Conservation (phyloP, 345 rosid species). For the sweet orange (Citrus sinensis) region DVS_A1.0 CM039162.1:7789501-7790000, state of each 20-base stretch:
- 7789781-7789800: neutral
- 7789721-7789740: neutral
- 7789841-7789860: neutral
- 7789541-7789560: neutral
- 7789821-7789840: neutral
- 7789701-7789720: neutral
- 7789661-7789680: neutral
- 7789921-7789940: conserved; percentile 91
- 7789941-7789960: conserved; percentile 96
- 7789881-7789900: conserved; percentile 61
- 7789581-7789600: neutral
- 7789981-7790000: conserved; percentile 86
- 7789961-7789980: conserved; percentile 86
- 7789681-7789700: neutral
- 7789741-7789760: no score
- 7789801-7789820: neutral
- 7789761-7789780: neutral
- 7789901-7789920: conserved; percentile 93
- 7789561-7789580: neutral
- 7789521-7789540: neutral
- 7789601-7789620: neutral
- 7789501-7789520: neutral
- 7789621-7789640: neutral
- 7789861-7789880: neutral
- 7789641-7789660: neutral